These are phyloP conservation scores for Colletotrichum limetticola DNA, from an alignment of 2,329 filamentous ascomycete genomes.

Conservation along the genomic window DNA sequence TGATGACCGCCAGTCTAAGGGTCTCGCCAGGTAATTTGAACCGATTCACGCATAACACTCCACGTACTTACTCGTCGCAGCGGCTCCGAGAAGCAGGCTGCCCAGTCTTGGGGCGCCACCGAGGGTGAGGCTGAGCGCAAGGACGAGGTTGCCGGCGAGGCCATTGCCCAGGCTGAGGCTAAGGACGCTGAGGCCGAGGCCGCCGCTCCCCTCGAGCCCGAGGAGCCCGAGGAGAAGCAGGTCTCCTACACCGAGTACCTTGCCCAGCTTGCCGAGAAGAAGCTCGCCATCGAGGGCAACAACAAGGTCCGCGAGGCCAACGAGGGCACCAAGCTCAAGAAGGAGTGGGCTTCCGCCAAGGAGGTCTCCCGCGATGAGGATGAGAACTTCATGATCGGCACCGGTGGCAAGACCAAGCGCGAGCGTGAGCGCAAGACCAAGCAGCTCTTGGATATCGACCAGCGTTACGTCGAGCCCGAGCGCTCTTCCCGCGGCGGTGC, in stretches of 20 bases:
- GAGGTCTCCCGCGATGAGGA: constrained; percentile 71
- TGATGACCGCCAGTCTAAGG: constrained; percentile 67
- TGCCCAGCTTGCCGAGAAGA: constrained; percentile 78
- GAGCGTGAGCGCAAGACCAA: constrained; percentile 94
- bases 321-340: constrained; percentile 87
- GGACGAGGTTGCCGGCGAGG: constrained; percentile 92
- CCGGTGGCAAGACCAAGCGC: constrained; percentile 81
- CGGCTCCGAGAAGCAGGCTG: constrained; percentile 87
- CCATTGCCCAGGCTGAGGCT: constrained; percentile 86
- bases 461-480: constrained; percentile 80
- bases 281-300: constrained; percentile 71
- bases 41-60: neutral
- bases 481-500: constrained; percentile 65
- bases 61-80: constrained; percentile 53
- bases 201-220: constrained; percentile 71
- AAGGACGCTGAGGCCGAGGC: constrained; percentile 70
- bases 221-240: constrained; percentile 84
- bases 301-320: constrained; percentile 88
- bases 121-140: constrained; percentile 86
- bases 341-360: constrained; percentile 94
- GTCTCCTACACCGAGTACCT: constrained; percentile 93
- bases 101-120: constrained; percentile 87
- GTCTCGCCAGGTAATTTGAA: constrained; percentile 54
- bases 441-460: constrained; percentile 88
- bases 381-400: constrained; percentile 81